Evolutionary conservation across 2,329 filamentous ascomycete species (phyloP), one percentile per base, ranked within the genome.

Genomic region (Penicillium sp.): DNA sequence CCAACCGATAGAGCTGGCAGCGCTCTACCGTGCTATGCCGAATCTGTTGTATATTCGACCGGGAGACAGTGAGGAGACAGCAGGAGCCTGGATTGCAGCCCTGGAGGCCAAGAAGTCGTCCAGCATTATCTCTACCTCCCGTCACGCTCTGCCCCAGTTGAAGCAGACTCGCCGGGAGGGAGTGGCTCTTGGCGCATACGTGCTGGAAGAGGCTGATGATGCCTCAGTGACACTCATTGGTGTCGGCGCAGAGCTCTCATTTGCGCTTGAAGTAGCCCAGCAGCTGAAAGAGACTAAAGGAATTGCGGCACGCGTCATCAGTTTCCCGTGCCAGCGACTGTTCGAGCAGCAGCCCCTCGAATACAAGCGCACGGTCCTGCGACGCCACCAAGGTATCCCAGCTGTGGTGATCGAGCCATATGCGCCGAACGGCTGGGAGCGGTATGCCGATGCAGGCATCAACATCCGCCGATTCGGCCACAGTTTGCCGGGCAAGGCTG

Each of bases 21-120:
- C 74, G 0, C 67, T 83, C 2, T 83, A 79, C 61, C 76, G 81
- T 4, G 75, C 79, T 21, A 83, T 83, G 79, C 80, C 80, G 0
- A 82, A 82, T 51, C 54, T 83, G 0, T 66, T 78, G 1, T 82
- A 82, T 60, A 79, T 83, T 48, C 76, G 80, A 0, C 80, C 80
- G 0, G 72, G 73, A 41, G 80, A 83, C 53, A 74, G 71, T 41
- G 78, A 83, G 57, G 80, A 84, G 62, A 67, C 65, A 7, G 69
- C 68, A 2, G 73, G 72, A 15, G 72, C 72, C 1, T 72, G 67
- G 59, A 66, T 69, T 19, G 61, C 65, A 2, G 73, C 72, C 1
- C 60, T 75, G 13, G 59, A 61, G 7, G 65, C 66, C n/a, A 70
- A 64, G 49, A 54, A 66, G 24, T 67, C 65, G 0, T 69, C 72